phyloP scores from a whole-genome alignment of 2,329 filamentous ascomycete species.

The Gaeumannomyces tritici region DNA sequence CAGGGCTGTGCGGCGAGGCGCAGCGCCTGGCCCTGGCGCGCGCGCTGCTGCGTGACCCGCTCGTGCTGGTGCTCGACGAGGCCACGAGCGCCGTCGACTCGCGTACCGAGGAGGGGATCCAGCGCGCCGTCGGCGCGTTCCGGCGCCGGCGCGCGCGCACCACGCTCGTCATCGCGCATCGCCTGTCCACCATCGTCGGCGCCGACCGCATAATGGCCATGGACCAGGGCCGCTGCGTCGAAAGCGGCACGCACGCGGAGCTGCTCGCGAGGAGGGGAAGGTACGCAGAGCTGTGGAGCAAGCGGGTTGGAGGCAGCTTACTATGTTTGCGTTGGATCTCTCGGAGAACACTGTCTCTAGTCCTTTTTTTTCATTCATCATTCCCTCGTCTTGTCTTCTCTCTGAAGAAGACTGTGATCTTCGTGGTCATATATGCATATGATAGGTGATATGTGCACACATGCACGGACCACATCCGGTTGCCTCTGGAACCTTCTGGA shows the following conservation, averaged over 20 bases:
- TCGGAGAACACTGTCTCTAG: too few relatives aligned
- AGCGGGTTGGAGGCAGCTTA: constrained; percentile 33
- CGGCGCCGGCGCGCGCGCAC: constrained; percentile 46
- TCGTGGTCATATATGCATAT: too few relatives aligned
- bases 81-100: constrained; percentile 70
- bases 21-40: constrained; percentile 61
- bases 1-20: constrained; percentile 44
- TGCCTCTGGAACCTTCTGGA: too few relatives aligned
- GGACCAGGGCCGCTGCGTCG: constrained; percentile 49
- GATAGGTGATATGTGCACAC: too few relatives aligned
- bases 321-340: too few relatives aligned
- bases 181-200: constrained; percentile 62
- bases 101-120: constrained; percentile 58
- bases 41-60: constrained; percentile 63
- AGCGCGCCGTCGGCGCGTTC: constrained; percentile 51
- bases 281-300: constrained; percentile 57
- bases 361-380: too few relatives aligned
- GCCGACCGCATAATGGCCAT: constrained; percentile 60
- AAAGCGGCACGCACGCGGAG: constrained; percentile 51
- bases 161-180: constrained; percentile 60
- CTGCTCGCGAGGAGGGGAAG: constrained; percentile 48
- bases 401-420: too few relatives aligned
- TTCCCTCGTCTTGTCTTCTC: too few relatives aligned
- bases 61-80: constrained; percentile 70
- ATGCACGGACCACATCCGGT: too few relatives aligned